Evolutionary conservation across 805 yeast genomes (phyloP).

Genomic region (Saturnispora halmiae): DNA sequence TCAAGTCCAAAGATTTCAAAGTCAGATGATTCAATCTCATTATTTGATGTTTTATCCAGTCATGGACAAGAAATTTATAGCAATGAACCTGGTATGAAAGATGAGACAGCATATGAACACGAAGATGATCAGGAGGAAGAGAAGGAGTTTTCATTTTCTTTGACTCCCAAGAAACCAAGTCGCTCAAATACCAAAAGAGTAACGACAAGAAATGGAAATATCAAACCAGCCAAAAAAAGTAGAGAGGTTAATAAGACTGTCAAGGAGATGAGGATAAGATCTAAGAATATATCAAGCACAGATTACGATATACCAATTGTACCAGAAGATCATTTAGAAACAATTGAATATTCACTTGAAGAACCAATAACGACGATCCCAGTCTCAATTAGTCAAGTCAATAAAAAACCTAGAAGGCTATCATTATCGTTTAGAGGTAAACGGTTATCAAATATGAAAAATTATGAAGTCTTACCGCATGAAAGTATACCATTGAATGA

Average conservation of each 20-base stretch:
- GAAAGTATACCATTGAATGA: conserved; percentile 44
- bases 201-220: conserved; percentile 2
- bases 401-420: conserved; percentile 30
- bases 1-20: neutral
- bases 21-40: conserved; percentile 1
- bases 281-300: neutral
- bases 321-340: conserved; percentile 9
- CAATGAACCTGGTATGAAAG: neutral
- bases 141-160: conserved; percentile 2
- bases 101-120: no score
- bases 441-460: conserved; percentile 63
- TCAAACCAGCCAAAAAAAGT: conserved; percentile 1
- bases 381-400: neutral
- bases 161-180: neutral
- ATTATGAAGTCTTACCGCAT: conserved; percentile 60
- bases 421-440: conserved; percentile 57
- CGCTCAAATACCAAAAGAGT: neutral
- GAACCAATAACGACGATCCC: conserved; percentile 2
- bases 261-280: no score
- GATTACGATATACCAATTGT: neutral
- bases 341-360: conserved; percentile 12
- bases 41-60: conserved; percentile 5
- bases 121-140: conserved; percentile 1
- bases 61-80: no score
- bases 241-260: neutral